A percentile compares a stretch with the other conserved stretches of the same genome.
Evolutionary conservation across 2,329 filamentous ascomycete genomes (phyloP).

Genomic region (Leptosphaerulina australis): DNA sequence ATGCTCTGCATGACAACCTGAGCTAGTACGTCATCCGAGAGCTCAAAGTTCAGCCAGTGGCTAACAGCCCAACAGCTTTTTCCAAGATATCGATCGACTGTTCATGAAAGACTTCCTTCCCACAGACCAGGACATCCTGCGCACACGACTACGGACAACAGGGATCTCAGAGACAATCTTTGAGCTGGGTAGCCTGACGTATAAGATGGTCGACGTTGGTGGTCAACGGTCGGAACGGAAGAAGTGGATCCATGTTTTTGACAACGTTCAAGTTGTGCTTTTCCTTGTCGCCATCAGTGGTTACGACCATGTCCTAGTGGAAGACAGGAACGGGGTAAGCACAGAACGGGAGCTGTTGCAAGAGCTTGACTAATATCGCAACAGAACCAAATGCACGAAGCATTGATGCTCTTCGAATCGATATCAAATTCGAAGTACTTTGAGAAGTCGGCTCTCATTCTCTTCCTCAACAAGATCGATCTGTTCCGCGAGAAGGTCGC

Average conservation of each 20-base stretch:
- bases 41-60: not conserved
- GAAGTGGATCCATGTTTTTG: conserved; percentile 98
- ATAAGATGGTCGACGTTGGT: conserved; percentile 96
- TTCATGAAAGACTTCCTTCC: conserved; percentile 78
- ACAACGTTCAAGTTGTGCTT: conserved; percentile 88
- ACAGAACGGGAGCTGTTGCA: too few species aligned
- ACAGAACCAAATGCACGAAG: conserved; percentile 63
- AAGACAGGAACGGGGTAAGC: conserved; percentile 93
- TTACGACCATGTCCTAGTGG: conserved; percentile 94
- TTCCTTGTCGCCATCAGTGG: conserved; percentile 96
- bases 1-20: conserved; percentile 93
- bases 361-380: conserved; percentile 10
- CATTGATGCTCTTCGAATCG: conserved; percentile 60
- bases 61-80: conserved; percentile 68
- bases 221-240: conserved; percentile 91
- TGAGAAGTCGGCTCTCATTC: conserved; percentile 57
- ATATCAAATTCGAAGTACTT: conserved; percentile 61
- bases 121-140: conserved; percentile 91
- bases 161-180: conserved; percentile 96
- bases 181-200: conserved; percentile 87
- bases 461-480: conserved; percentile 62
- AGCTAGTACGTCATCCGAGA: conserved; percentile 72
- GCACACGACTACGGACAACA: conserved; percentile 87
- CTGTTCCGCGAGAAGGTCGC: conserved; percentile 58
- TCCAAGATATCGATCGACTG: conserved; percentile 68